Percentiles rank a stretch among this genome's conserved stretches.
Evolutionary conservation across 306 rosid genomes (phyloP).

Genomic region (Fagus crenata): DNA sequence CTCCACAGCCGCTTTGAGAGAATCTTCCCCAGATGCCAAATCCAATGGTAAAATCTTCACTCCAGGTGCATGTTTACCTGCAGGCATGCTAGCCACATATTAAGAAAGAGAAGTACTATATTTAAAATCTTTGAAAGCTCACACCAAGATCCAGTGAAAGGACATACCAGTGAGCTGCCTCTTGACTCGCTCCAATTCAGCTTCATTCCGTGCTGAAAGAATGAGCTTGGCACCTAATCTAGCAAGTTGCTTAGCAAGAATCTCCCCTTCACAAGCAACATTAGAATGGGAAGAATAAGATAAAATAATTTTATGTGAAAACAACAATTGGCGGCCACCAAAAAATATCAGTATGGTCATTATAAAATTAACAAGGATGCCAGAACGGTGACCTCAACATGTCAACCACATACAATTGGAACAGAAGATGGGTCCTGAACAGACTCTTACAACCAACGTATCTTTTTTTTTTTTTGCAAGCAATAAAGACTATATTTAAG

Average conservation of each 20-base stretch:
- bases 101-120: conserved; percentile 4
- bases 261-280: conserved; percentile 58
- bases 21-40: conserved; percentile 74
- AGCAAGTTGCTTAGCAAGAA: conserved; percentile 86
- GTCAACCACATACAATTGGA: background rate
- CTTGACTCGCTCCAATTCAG: conserved; percentile 74
- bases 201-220: conserved; percentile 86
- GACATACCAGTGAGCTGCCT: conserved; percentile 67
- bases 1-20: conserved; percentile 68
- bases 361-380: conserved; percentile 3
- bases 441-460: background rate
- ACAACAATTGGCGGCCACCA: background rate
- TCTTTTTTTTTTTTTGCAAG: no score
- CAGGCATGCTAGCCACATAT: conserved; percentile 22
- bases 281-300: background rate
- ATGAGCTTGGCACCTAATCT: conserved; percentile 89
- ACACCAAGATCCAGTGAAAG: conserved; percentile 13
- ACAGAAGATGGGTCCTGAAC: background rate
- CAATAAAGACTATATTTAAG: no score
- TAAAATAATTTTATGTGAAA: background rate
- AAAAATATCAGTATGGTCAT: background rate
- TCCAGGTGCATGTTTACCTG: conserved; percentile 85
- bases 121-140: background rate
- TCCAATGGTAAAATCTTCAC: conserved; percentile 79
- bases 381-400: background rate